phyloP scores from a whole-genome alignment of 2,329 filamentous ascomycete species.

The Fusarium chlamydosporum region DNA sequence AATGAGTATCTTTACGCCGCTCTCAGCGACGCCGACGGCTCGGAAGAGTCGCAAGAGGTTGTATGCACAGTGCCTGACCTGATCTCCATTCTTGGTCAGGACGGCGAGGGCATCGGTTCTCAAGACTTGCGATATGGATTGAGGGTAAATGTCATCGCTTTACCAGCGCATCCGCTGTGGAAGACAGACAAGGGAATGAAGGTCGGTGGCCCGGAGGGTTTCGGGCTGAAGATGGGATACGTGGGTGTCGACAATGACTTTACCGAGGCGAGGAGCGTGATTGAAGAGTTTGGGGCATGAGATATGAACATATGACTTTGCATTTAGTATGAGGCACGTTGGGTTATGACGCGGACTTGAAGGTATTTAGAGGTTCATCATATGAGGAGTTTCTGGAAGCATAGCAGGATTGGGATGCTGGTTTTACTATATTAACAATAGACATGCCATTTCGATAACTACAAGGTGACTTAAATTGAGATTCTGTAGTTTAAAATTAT shows the following conservation, averaged over 20 bases:
- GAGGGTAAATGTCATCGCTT: constrained; percentile 64
- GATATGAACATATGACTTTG: constrained; percentile 1
- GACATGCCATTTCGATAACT: not conserved
- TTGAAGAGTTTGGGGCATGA: constrained; percentile 61
- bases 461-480: no score
- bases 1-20: constrained; percentile 60
- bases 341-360: constrained; percentile 2
- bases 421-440: not conserved
- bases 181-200: constrained; percentile 56
- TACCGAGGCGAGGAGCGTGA: constrained; percentile 64
- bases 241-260: constrained; percentile 55
- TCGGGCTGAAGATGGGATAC: constrained; percentile 52
- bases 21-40: constrained; percentile 52
- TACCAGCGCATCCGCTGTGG: constrained; percentile 66
- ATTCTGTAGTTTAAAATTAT: not conserved
- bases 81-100: constrained; percentile 57
- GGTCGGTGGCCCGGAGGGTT: constrained; percentile 55
- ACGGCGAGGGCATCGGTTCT: constrained; percentile 65
- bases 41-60: constrained; percentile 51
- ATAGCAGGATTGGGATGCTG: not conserved
- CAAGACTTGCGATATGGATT: constrained; percentile 67
- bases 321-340: not conserved
- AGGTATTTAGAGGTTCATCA: not conserved
- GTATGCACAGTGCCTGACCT: constrained; percentile 57
- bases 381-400: not conserved